Base-by-base conservation (phyloP, 257 asterid genomes). In the Fraxinus pennsylvanica region DNA sequence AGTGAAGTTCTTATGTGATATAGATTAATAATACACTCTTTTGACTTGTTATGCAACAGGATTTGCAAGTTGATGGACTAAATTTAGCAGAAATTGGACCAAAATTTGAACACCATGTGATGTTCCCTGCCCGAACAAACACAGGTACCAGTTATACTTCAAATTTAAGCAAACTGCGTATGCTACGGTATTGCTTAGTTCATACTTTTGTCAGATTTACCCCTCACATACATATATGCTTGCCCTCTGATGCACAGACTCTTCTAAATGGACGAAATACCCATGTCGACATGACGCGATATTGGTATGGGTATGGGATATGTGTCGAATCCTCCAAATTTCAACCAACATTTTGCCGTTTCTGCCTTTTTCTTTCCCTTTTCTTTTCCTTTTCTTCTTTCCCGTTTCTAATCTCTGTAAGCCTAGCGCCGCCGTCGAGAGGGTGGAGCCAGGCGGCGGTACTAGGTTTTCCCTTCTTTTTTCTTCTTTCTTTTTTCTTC, bases 101-200 rank as follows among this genome's bases (percentile, higher is more conserved):
- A 66, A 94, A 94, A 75, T 94, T 94, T 80, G 98, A 94, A 79
- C 89, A 89, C 77, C 93, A 92, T 73, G 86, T 27, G 32, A 76
- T 88, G 96, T 94, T 94, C 79, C 98, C 97, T 52, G 93, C 97
- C 71, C 94, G 98, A 82, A 94, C 98, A 77, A 94, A 92, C 86
- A 94, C 97, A 77, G 98, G 97, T 92, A 77, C 41, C 30, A 17
- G 81, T 76, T 87, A 50, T 47, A n/a, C 68, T 76, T 71, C 57
- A 47, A 25, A 25, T 21, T 61, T 33, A 5, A 41, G 22, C 61
- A 13, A 32, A 32, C n/a, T 59, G 15, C 75, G 25, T 72, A n/a
- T 36, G 10, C 63, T 38, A 41, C 74, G 52, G 39, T n/a, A 27
- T 70, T 36, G 74, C 41, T 41, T 22, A 35, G 19, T 29, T 15